A percentile compares a stretch with the other conserved stretches of the same genome.
Evolutionary conservation across 23 red algal genomes (phyloP).

Genomic region (Gracilariopsis chorda): DNA sequence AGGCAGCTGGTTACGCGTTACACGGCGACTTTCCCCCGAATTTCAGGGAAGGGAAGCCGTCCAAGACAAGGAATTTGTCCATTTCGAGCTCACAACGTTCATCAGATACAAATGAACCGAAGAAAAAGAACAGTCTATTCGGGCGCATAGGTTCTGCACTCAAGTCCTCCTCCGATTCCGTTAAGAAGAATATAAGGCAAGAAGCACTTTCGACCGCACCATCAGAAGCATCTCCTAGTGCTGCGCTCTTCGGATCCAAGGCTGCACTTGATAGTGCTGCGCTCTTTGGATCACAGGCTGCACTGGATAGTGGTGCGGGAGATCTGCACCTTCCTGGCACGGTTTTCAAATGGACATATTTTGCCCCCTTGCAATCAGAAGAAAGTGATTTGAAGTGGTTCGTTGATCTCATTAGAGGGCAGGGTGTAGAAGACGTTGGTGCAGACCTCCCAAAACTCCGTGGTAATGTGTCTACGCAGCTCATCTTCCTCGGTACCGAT

Average conservation of each 20-base stretch:
- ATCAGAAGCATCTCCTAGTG: neutral
- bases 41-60: neutral
- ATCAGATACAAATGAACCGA: slow-evolving; percentile 2
- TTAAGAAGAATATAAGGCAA: neutral
- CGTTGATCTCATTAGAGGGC: slow-evolving; percentile 9
- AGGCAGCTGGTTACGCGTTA: slow-evolving; percentile 47
- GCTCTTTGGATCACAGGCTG: too few relatives aligned
- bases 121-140: slow-evolving; percentile 54
- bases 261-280: too few relatives aligned
- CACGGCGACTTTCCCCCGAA: neutral
- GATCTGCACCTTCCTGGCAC: slow-evolving; percentile 10
- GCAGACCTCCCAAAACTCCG: neutral
- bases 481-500: neutral
- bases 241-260: neutral
- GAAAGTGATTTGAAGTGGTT: slow-evolving; percentile 28
- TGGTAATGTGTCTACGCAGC: neutral
- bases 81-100: neutral
- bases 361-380: neutral
- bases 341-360: slow-evolving; percentile 38
- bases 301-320: neutral
- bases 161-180: slow-evolving; percentile 1
- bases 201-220: neutral
- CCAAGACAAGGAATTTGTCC: neutral
- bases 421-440: neutral
- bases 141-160: slow-evolving; percentile 27